Evolutionary conservation across 257 asterid species (phyloP).

Genomic region (Solanum sitiens): DNA sequence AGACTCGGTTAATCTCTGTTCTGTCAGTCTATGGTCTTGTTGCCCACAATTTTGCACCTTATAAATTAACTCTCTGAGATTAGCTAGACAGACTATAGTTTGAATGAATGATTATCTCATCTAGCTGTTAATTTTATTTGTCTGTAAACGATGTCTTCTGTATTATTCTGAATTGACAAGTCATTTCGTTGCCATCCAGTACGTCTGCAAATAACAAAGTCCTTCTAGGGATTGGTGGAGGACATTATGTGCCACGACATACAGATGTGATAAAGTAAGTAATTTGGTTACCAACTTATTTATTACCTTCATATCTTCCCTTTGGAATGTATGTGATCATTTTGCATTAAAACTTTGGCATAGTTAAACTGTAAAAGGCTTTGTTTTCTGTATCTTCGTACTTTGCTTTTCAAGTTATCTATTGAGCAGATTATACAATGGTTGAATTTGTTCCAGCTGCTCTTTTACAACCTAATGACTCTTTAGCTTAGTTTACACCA

Average conservation of each 20-base stretch:
- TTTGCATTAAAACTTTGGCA: neutral
- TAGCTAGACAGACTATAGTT: neutral
- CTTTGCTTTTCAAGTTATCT: neutral
- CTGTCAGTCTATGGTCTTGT: neutral
- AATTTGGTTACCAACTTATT: neutral
- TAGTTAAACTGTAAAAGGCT: neutral
- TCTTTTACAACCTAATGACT: neutral
- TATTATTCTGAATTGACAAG: neutral
- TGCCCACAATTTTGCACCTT: neutral
- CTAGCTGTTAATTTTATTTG: neutral
- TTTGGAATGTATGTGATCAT: neutral
- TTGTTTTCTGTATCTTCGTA: neutral
- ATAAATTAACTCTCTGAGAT: neutral
- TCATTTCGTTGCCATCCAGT: conserved; percentile 29
- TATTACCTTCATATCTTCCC: neutral
- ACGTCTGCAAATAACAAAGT: conserved; percentile 45
- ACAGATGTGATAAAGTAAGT: conserved; percentile 81
- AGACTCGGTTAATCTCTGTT: neutral
- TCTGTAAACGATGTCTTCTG: neutral
- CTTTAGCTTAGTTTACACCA: neutral
- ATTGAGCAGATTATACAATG: neutral
- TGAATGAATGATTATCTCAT: neutral
- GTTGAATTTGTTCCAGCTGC: neutral
- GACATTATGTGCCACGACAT: conserved; percentile 95
- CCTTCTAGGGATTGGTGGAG: conserved; percentile 94